Evolutionary conservation across 169 alveolate genomes (phyloP), one percentile per base, ranked within the genome.

Genomic region (Plasmodium berghei): DNA sequence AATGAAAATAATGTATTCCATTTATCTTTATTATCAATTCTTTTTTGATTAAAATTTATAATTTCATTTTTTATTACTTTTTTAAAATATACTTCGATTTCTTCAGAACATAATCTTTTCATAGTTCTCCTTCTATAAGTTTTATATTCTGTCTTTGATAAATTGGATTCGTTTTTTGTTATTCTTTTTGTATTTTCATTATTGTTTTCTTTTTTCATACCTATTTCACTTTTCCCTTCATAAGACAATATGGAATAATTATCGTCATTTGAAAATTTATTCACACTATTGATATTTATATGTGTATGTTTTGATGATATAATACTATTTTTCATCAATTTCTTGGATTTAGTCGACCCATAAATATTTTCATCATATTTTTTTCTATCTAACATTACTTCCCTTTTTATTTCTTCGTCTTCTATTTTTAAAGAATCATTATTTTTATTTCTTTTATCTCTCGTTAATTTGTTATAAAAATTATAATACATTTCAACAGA

Each of bases 31-130:
- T 58, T 59, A 45, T 69, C 64, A 70, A 86, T 86, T 20, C 87
- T 58, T 58, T 70, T 48, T 49, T 86, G 91, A 59, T 86, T 86
- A 71, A 61, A 26, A 14, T 40, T 71, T 56, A 86, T 86, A 12
- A 40, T 59, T 59, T 86, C 87, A 63, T 86, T 86, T 86, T 59
- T 69, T 20, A 86, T 22, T 45, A 59, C 59, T 59, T 59, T 86
- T 86, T 86, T 86, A 70, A 86, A 70, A 86, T 48, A 70, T 70
- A 86, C 46, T 9, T 86, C 71, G n/a, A 61, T 59, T 59, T 86
- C 87, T 59, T 70, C 71, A 24, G 91, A 67, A 54, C 73, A 24
- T 34, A 83, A 59, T 20, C 66, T 16, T 48, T 75, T 48, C 56
- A 75, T 75, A 16, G 55, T 75, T 48, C 64, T 75, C 12, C 52